These are phyloP conservation scores for Tothia fuscella DNA, from an alignment of 2,329 filamentous ascomycete genomes.

Conservation along the genomic window DNA sequence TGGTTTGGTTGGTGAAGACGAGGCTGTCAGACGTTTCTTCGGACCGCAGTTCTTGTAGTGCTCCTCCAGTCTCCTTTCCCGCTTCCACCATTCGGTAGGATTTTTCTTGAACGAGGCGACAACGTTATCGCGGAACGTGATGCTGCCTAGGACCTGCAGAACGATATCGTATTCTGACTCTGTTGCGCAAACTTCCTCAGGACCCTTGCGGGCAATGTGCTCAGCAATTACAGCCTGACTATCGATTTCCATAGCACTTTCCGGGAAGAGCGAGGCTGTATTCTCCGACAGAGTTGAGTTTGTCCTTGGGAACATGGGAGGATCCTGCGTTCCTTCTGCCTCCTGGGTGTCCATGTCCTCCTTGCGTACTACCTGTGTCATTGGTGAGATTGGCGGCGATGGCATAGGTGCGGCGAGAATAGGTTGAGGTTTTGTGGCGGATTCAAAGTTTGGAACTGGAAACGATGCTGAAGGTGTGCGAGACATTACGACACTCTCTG, in stretches of 20 bases:
- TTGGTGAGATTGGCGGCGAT: constrained; percentile 30
- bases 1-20: neutral
- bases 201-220: constrained; percentile 1
- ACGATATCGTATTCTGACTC: constrained; percentile 8
- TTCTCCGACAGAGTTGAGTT: neutral
- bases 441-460: constrained; percentile 15
- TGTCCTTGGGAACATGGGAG: constrained; percentile 8
- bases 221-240: constrained; percentile 6
- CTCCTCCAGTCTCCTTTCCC: neutral
- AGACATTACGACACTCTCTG: constrained; percentile 17
- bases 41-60: neutral
- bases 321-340: constrained; percentile 13
- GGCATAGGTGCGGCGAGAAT: too few relatives aligned
- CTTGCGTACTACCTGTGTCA: constrained; percentile 20
- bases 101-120: neutral
- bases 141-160: neutral
- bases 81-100: neutral
- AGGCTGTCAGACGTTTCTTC: constrained; percentile 2
- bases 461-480: constrained; percentile 19
- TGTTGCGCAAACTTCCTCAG: too few relatives aligned
- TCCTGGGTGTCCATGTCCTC: constrained; percentile 23
- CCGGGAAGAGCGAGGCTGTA: constrained; percentile 7
- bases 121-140: constrained; percentile 4
- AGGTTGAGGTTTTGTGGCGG: constrained; percentile 12
- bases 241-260: neutral